Evolutionary conservation across 2,329 filamentous ascomycete species (phyloP), one percentile per base, ranked within the genome.

Genomic region (Lasiodiplodia hormozganensis): DNA sequence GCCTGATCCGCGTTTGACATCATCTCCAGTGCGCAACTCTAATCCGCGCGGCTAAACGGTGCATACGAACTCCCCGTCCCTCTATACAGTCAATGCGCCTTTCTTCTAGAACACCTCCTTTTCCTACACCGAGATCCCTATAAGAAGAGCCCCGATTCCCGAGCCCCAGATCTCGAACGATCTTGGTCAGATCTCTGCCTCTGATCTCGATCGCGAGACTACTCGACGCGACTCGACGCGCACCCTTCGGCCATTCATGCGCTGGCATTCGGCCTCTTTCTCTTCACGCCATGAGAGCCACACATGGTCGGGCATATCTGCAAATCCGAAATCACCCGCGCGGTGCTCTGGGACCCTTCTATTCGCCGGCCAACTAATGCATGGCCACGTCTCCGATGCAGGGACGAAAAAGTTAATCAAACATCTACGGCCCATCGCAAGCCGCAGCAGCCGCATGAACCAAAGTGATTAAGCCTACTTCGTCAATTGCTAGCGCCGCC

Each of bases 81-180:
- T 43, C 38, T 11, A 3, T 60, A 38, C 53, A 57, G 56, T 60
- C 56, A 38, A 47, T 60, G 56, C 56, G 21, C 31, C 18, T 47
- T 38, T n/a, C 54, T 60, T 60, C 56, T 60, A 60, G 56, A 60
- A 60, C 56, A 60, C 5, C 21, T 60, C 56, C 7, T 43, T 47
- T 47, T 28, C 25, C 16, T 52, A 18, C 16, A 25, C 56, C 36
- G 4, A 11, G 18, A n/a, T 57, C 53, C 5, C 31, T 36, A 38
- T 58, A 58, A 23, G 36, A 58, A 23, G 34, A 14, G 16, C 10
- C n/a, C 54, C 54, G 54, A 58, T 58, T 25, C 54, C 34, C 34
- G 23, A 14, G 40, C n/a, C 21, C 23, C 53, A 31, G 7, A 57
- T 21, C 53, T 57, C 14, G 18, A 11, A 47, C 40, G 6, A n/a